phyloP scores from a whole-genome alignment of 495 filamentous ascomycete genomes.

The Chaetomium tenue region DNA sequence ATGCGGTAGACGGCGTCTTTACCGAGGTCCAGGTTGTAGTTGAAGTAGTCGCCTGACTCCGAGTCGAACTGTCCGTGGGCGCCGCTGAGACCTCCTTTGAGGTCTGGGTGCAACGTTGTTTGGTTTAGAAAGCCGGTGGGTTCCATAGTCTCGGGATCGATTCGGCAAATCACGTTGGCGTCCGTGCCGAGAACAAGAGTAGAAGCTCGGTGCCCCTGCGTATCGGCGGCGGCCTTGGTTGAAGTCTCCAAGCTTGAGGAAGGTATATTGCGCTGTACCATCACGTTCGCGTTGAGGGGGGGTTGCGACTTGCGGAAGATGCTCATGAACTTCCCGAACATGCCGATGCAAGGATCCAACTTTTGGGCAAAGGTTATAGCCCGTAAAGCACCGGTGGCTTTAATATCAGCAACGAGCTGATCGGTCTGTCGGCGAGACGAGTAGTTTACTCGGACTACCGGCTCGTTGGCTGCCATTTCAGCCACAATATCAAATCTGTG shows the following conservation, averaged over 20 bases:
- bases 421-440: slow-evolving; percentile 67
- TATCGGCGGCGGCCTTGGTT: not conserved
- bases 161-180: slow-evolving; percentile 50
- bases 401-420: slow-evolving; percentile 52
- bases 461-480: slow-evolving; percentile 27
- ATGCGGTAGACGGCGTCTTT: slow-evolving; percentile 55
- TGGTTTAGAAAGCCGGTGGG: slow-evolving; percentile 62
- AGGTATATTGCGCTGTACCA: slow-evolving; percentile 41
- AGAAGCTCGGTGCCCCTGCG: slow-evolving; percentile 12
- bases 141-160: slow-evolving; percentile 69
- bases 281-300: slow-evolving; percentile 62
- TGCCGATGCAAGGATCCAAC: slow-evolving; percentile 63
- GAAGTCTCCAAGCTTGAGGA: not conserved
- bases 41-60: slow-evolving; percentile 70
- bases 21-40: slow-evolving; percentile 64
- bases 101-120: slow-evolving; percentile 57
- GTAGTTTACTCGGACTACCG: slow-evolving; percentile 55
- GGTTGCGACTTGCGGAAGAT: slow-evolving; percentile 39
- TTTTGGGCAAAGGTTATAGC: slow-evolving; percentile 61
- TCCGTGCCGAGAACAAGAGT: slow-evolving; percentile 49
- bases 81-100: slow-evolving; percentile 61
- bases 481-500: slow-evolving; percentile 67
- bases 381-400: slow-evolving; percentile 48
- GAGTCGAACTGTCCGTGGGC: slow-evolving; percentile 70
- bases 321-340: slow-evolving; percentile 66